Base-by-base conservation (phyloP, 1,284 basidiomycete species). In the Rhodotorula sp. region DNA sequence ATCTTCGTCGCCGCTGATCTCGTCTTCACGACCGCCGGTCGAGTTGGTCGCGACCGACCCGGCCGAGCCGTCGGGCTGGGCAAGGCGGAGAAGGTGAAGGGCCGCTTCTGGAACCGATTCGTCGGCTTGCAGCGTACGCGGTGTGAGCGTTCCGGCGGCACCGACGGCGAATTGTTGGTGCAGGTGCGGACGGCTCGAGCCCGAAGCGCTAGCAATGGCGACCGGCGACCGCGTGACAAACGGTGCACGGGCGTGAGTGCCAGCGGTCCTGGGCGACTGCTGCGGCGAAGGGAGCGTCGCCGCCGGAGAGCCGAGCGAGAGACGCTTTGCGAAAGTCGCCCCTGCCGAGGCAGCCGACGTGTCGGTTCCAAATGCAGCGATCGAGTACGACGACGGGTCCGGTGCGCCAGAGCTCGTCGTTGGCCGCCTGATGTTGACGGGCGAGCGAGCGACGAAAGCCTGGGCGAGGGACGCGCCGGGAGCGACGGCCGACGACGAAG, bases 71-170 rank as follows among this genome's bases (percentile, higher is more conserved):
- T 64, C 70, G 5, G 70, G 19, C 62, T 71, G 21, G 54, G 75
- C 75, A 48, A 76, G 70, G 27, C 75, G 75, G 4, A 76, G 62
- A 21, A 76, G 61, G 62, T 74, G 73, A 4, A 74, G 64, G 2
- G 75, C 75, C 0, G 75, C 75, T 46, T 76, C 75, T 4, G 72
- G 73, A 27, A 72, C 72, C 50, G 72, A 73, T 50, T 67, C 65
- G 66, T 74, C 73, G 23, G 69, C 60, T 44, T 74, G 66, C 3
- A 62, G 55, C 53, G 64, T 53, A 12, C 34, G 58, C 7, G 52
- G 27, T 42, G 66, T 44, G 55, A 64, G 61, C 16, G 66, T 34
- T 14, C 57, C 65, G 21, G 21, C 44, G 17, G 16, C 42, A 19
- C 5, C 19, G 27, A 16, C 42, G n/a, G 23, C 42, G 41, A 14